Conservation (phyloP, 106 monocot species). For the Amphibolis antarctica region DNA sequence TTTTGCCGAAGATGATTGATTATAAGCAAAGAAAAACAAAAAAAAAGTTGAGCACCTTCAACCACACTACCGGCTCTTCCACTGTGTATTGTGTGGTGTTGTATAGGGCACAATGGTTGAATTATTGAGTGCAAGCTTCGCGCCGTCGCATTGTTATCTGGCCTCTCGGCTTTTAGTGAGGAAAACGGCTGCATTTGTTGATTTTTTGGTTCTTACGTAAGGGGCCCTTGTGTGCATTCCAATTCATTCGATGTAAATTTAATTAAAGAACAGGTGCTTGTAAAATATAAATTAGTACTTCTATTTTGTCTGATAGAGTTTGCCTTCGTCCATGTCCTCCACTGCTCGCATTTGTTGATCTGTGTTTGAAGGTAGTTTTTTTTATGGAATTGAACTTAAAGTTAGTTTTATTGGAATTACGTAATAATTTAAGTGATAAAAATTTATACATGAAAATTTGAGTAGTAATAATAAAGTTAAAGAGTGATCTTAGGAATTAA, state of each 20-base stretch:
- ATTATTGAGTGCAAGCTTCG: background rate
- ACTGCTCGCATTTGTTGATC: too few relatives aligned
- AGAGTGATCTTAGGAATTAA: too few relatives aligned
- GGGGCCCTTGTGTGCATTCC: background rate
- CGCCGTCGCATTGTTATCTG: background rate
- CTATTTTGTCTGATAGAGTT: background rate
- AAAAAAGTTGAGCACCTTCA: background rate
- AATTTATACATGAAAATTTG: too few relatives aligned
- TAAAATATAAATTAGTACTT: background rate
- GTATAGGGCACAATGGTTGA: background rate
- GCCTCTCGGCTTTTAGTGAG: background rate
- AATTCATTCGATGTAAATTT: slow-evolving; percentile 5
- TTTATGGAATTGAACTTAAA: too few relatives aligned
- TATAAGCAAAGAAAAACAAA: background rate
- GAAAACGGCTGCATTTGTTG: slow-evolving; percentile 1
- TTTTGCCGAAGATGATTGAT: background rate
- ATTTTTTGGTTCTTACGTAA: background rate
- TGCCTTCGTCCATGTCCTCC: too few relatives aligned
- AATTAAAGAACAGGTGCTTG: slow-evolving; percentile 1
- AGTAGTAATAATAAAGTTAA: too few relatives aligned
- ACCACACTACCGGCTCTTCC: background rate
- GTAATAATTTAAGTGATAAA: too few relatives aligned
- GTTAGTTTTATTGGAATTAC: too few relatives aligned
- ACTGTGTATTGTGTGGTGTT: background rate
- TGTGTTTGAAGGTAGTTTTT: too few relatives aligned